Percentiles rank a stretch among this genome's conserved stretches.
Evolutionary conservation across 169 alveolate species (phyloP).

Genomic region (Cryptosporidium felis): DNA sequence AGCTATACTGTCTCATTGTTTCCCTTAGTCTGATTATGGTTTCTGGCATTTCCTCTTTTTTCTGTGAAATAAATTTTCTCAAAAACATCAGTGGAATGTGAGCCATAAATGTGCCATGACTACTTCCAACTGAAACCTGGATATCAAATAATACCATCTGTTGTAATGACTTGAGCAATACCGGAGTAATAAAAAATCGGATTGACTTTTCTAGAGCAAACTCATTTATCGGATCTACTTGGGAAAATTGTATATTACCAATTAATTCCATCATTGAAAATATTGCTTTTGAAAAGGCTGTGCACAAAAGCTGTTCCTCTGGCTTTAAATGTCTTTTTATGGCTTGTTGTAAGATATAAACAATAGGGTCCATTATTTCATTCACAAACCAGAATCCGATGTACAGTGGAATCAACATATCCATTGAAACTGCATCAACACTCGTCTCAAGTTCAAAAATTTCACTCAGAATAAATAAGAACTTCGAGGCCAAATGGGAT

Average conservation of each 20-base stretch:
- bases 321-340: conserved; percentile 35
- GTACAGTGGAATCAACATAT: conserved; percentile 21
- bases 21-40: conserved; percentile 35
- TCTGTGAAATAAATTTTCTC: not conserved
- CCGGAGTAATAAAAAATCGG: conserved; percentile 9
- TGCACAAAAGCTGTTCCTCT: conserved; percentile 39
- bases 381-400: conserved; percentile 53
- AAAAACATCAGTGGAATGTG: conserved; percentile 51
- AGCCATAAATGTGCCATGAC: conserved; percentile 60
- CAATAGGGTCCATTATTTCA: conserved; percentile 3
- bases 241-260: conserved; percentile 47
- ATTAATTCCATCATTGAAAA: conserved; percentile 11
- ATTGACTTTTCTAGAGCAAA: conserved; percentile 26
- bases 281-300: conserved; percentile 34
- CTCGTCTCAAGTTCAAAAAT: conserved; percentile 23
- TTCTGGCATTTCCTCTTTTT: conserved; percentile 50
- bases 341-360: conserved; percentile 50
- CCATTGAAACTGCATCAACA: conserved; percentile 45
- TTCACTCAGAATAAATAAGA: conserved; percentile 13
- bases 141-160: conserved; percentile 46
- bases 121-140: conserved; percentile 59
- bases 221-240: conserved; percentile 18
- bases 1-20: conserved; percentile 46
- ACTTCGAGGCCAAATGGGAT: conserved; percentile 66
- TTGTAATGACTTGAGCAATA: conserved; percentile 9